Evolutionary conservation across 257 asterid genomes (phyloP).

Genomic region (Jaltomata sinuosa): DNA sequence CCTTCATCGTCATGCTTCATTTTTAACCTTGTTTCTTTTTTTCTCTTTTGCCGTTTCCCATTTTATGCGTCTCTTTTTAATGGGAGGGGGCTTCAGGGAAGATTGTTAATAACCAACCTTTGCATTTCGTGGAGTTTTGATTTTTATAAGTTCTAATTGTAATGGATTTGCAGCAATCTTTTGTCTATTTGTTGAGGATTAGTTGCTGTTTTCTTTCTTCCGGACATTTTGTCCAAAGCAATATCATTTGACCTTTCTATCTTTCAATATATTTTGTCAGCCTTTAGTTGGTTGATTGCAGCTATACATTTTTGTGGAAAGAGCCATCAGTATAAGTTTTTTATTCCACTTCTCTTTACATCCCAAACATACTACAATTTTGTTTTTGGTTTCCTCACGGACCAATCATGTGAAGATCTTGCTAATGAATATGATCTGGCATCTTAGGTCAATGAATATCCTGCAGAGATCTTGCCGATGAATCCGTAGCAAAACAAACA

Average conservation of each 20-base stretch:
- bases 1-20: background rate
- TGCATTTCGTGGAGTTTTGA: background rate
- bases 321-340: background rate
- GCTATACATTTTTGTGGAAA: background rate
- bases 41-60: background rate
- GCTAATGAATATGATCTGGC: background rate
- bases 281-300: background rate
- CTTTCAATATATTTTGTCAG: background rate
- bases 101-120: background rate
- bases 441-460: background rate
- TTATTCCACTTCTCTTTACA: background rate
- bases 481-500: background rate
- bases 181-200: background rate
- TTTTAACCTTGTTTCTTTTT: background rate
- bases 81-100: background rate
- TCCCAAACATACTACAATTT: background rate
- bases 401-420: background rate
- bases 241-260: background rate
- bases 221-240: background rate
- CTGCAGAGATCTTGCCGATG: background rate
- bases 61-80: background rate
- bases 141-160: background rate
- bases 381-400: background rate
- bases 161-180: background rate
- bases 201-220: background rate